A percentile compares a stretch with the other conserved stretches of the same genome.
Evolutionary conservation across 129 eudicot species (phyloP).

Genomic region (Flaveria linearis): DNA sequence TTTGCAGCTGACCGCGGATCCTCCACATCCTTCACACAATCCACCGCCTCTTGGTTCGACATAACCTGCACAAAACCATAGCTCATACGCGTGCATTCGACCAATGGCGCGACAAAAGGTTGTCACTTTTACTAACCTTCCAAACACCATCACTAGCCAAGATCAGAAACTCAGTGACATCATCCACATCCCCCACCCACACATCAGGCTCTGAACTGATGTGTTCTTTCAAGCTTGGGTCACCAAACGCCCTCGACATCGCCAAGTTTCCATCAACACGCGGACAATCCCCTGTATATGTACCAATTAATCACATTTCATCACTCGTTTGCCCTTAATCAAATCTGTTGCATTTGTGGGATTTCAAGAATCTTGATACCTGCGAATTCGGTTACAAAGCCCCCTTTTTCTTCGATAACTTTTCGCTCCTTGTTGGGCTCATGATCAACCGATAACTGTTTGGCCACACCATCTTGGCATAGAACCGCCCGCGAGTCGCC

Average conservation of each 20-base stretch:
- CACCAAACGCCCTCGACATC: slow-evolving; percentile 91
- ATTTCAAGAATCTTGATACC: slow-evolving; percentile 37
- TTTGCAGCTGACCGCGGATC: slow-evolving; percentile 68
- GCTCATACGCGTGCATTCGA: too few relatives aligned
- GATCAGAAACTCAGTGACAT: slow-evolving; percentile 61
- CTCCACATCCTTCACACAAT: slow-evolving; percentile 55
- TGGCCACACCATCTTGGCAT: slow-evolving; percentile 72
- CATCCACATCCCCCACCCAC: slow-evolving; percentile 49
- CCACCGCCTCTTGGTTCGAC: slow-evolving; percentile 85
- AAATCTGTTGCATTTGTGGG: too few relatives aligned
- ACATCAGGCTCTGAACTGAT: slow-evolving; percentile 85
- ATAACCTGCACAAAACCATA: slow-evolving; percentile 49
- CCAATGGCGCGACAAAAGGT: too few relatives aligned
- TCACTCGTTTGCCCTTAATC: neutral
- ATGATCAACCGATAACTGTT: slow-evolving; percentile 79
- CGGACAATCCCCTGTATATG: slow-evolving; percentile 66
- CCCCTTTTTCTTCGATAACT: slow-evolving; percentile 67
- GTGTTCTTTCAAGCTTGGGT: slow-evolving; percentile 72
- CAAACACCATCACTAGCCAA: slow-evolving; percentile 89
- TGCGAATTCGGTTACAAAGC: slow-evolving; percentile 67
- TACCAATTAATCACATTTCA: neutral
- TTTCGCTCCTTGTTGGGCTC: slow-evolving; percentile 71
- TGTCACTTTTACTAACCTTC: slow-evolving; percentile 48
- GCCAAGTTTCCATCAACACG: slow-evolving; percentile 89
- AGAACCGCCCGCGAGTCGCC: slow-evolving; percentile 93